Evolutionary conservation across 2,329 filamentous ascomycete genomes (phyloP).

Genomic region (Ceratocystis colombiana): DNA sequence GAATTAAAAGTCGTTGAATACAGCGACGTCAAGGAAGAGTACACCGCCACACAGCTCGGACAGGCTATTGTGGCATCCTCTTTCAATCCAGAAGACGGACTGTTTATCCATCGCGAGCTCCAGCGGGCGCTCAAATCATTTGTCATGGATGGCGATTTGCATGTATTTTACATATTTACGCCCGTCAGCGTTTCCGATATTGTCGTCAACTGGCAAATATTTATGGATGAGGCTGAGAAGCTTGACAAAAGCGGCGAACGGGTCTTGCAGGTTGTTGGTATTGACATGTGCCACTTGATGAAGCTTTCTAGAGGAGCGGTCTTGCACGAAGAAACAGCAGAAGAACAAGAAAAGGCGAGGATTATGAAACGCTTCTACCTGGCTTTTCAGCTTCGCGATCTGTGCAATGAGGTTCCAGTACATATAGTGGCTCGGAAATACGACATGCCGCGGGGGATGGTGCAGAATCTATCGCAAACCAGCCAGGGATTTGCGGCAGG

Average conservation of each 20-base stretch:
- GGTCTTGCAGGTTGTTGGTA: constrained; percentile 56
- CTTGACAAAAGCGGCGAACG: constrained; percentile 62
- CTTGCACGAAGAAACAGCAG: constrained; percentile 51
- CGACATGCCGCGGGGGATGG: constrained; percentile 55
- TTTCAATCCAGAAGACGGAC: constrained; percentile 62
- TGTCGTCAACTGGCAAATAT: constrained; percentile 60
- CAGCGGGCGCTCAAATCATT: constrained; percentile 58
- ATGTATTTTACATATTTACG: constrained; percentile 67
- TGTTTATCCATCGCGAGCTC: constrained; percentile 62
- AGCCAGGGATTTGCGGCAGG: constrained; percentile 70
- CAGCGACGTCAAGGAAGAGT: constrained; percentile 38
- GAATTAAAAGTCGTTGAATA: constrained; percentile 44
- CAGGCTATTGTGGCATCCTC: constrained; percentile 62
- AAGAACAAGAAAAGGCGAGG: constrained; percentile 50
- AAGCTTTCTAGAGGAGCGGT: constrained; percentile 57
- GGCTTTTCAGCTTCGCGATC: constrained; percentile 64
- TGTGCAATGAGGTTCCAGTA: constrained; percentile 67
- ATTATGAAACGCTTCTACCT: constrained; percentile 65
- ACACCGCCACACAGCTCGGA: constrained; percentile 54
- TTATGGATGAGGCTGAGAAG: constrained; percentile 58
- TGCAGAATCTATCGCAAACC: constrained; percentile 63
- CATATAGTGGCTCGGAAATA: constrained; percentile 61
- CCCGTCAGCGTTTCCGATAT: constrained; percentile 49
- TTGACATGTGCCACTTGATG: constrained; percentile 58
- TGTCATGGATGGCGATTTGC: constrained; percentile 73